Evolutionary conservation across 805 yeast genomes (phyloP), one percentile per base, ranked within the genome.

Genomic region (Wickerhamomyces mucosus): DNA sequence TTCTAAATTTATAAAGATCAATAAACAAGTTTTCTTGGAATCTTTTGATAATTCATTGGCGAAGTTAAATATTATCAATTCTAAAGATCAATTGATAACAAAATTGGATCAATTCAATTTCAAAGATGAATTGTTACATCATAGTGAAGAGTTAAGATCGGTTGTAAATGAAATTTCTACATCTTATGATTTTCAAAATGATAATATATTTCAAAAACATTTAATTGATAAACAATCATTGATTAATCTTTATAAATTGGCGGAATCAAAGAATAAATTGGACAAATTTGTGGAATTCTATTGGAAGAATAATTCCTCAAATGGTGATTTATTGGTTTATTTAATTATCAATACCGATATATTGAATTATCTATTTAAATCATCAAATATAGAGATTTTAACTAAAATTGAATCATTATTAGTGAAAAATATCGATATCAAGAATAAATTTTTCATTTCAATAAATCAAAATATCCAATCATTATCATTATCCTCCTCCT

Each of bases 181-280:
- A 0, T 27, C 22, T 2, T 61, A 54, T 35, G 36, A 46, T 11
- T 60, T 49, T 26, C 37, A 38, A 7, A 48, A 53, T 33, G 49
- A 46, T 28, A 42, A 31, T 5, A 33, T 58, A 18, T 55, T 58
- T 37, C 42, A 45, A 23, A 18, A 41, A 2, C 45, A 42, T 17
- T 50, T 67, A 21, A 27, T 67, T 7, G 59, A 53, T 4, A 45
- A 52, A 6, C 56, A 56, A 2, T 58, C 62, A 16, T 40, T 64
- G 1, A 10, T 38, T 2, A 53, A 51, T 19, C 36, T 70, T 7
- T 69, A 56, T 39, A 34, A 43, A 4, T 33, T 39, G 10, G 53
- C 65, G 5, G 36, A 38, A 6, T 26, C 36, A 1, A 33, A 41
- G 21, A 31, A 34, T 1, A 42, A 47, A 13, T 22, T 53, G 8